Percentiles rank a stretch among this genome's conserved stretches.
These are phyloP conservation scores for Naganishia vaughanmartiniae DNA, from an alignment of 768 basidiomycete genomes.

Conservation along the genomic window DNA sequence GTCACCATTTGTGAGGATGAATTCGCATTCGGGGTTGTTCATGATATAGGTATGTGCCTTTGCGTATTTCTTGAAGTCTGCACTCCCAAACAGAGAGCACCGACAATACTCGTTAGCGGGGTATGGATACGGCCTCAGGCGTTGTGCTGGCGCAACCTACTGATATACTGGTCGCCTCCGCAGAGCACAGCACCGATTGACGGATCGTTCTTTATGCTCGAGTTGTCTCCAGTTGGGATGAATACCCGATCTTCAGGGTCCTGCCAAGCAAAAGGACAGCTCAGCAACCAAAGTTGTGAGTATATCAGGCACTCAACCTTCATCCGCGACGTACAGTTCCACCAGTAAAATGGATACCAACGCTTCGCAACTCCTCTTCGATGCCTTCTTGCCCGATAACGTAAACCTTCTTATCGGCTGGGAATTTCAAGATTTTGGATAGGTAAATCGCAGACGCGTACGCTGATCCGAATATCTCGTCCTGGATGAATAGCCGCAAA, in stretches of 20 bases:
- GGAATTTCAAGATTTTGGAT: constrained; percentile 81
- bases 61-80: constrained; percentile 82
- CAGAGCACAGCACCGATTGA: constrained; percentile 89
- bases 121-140: neutral
- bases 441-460: constrained; percentile 81
- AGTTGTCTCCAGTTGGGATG: constrained; percentile 68
- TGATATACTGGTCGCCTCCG: constrained; percentile 79
- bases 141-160: constrained; percentile 34
- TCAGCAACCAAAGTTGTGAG: neutral
- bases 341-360: constrained; percentile 75
- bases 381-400: constrained; percentile 88
- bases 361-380: constrained; percentile 83
- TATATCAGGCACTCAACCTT: neutral
- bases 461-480: constrained; percentile 94
- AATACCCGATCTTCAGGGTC: constrained; percentile 80
- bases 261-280: constrained; percentile 54
- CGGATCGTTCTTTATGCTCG: constrained; percentile 61
- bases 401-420: constrained; percentile 88
- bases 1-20: constrained; percentile 89
- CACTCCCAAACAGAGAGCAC: neutral
- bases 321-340: constrained; percentile 66
- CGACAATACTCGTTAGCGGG: neutral
- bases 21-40: constrained; percentile 70
- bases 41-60: constrained; percentile 88
- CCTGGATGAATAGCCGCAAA: constrained; percentile 56